Evolutionary conservation across 352 stramenopile species (phyloP), one percentile per base, ranked within the genome.

Genomic region (Proteromonas lacertae): DNA sequence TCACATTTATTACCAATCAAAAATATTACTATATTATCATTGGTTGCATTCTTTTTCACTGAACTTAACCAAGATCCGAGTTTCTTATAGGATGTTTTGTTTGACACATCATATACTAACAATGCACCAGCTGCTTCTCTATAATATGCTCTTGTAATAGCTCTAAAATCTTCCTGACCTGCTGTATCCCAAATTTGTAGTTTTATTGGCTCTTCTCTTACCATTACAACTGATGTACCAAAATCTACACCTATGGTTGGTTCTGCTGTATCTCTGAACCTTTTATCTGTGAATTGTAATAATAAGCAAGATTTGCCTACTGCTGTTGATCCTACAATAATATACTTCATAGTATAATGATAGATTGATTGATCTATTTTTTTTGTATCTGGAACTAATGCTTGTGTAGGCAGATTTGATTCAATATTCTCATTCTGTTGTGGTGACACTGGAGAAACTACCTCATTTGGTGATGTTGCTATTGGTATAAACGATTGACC

Each of bases 141-240:
- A 16, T 29, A 10, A 28, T 6, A 18, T 4, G 4, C 13, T 9
- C 8, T 29, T 2, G 2, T 17, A 25, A 21, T 13, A 18, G 28
- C 2, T 4, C n/a, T 29, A 38, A n/a, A n/a, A n/a, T n/a, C n/a
- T n/a, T n/a, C n/a, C n/a, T n/a, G n/a, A n/a, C n/a, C n/a, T n/a
- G n/a, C 32, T n/a, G 50, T 56, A 38, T 57, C 52, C 52, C 52
- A 60, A 24, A 60, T 58, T 45, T 59, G 41, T 10, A 50, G 33
- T 38, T 51, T 51, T 2, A 49, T 29, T 32, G 18, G 12, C 16
- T 42, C 25, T 5, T 30, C 28, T 13, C 43, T 20, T 9, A 56
- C 25, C 4, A 34, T 24, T 3, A 55, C 22, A 19, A 31, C 42
- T 18, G 47, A 16, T 8, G 40, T 47, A 13, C 44, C 44, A 50